Evolutionary conservation across 305 asterid species (phyloP).

Genomic region (Fraxinus sp.): DNA sequence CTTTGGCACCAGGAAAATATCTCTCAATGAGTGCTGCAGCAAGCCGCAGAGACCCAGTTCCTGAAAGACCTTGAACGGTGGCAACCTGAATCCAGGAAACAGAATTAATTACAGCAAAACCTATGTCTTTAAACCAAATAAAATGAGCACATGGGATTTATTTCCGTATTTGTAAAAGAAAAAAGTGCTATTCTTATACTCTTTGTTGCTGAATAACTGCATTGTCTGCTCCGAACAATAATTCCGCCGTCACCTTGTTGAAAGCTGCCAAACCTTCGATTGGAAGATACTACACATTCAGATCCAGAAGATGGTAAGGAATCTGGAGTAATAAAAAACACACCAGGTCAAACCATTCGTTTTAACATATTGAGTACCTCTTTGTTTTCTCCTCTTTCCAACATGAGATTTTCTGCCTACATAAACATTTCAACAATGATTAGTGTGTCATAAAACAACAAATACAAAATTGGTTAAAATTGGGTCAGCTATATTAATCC

Average conservation of each 20-base stretch:
- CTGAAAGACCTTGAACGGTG: slow-evolving; percentile 96
- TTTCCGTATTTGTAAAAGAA: slow-evolving; percentile 17
- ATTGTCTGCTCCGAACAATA: slow-evolving; percentile 79
- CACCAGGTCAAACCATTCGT: slow-evolving; percentile 10
- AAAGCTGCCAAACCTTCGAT: slow-evolving; percentile 96
- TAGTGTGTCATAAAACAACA: slow-evolving; percentile 4
- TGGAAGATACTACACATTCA: slow-evolving; percentile 77
- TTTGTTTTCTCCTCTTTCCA: slow-evolving; percentile 87
- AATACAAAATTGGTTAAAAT: background rate
- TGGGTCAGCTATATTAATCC: background rate
- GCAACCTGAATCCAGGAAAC: slow-evolving; percentile 57
- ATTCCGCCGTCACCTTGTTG: slow-evolving; percentile 89
- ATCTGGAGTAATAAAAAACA: slow-evolving; percentile 23
- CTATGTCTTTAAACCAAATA: background rate
- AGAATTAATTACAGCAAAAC: slow-evolving; percentile 13
- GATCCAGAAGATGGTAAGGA: slow-evolving; percentile 28
- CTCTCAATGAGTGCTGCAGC: slow-evolving; percentile 91
- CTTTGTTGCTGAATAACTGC: slow-evolving; percentile 72
- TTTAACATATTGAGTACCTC: slow-evolving; percentile 56
- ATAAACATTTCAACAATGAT: slow-evolving; percentile 3
- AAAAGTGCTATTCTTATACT: slow-evolving; percentile 41
- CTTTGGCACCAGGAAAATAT: slow-evolving; percentile 82
- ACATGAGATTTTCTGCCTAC: slow-evolving; percentile 91
- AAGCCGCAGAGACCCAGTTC: slow-evolving; percentile 96
- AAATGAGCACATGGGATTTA: background rate